Percentiles rank a stretch among this genome's conserved stretches.
phyloP scores from a whole-genome alignment of 345 rosid species.

The Eucalyptus tenuipes region DNA sequence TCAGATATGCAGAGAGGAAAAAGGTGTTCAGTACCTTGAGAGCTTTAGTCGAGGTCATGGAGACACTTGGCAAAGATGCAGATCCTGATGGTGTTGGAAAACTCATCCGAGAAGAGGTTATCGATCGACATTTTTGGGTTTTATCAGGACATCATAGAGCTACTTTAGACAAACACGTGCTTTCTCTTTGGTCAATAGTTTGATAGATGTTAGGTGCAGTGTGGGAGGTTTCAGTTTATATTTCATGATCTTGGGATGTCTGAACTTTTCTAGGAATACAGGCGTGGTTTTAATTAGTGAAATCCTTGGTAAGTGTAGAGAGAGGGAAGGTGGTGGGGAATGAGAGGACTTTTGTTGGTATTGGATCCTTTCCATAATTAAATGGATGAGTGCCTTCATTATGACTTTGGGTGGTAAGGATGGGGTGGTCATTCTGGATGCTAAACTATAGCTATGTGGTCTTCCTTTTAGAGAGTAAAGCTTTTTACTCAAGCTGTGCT shows the following conservation, averaged over 20 bases:
- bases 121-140: not conserved
- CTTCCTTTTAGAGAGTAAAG: not conserved
- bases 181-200: not conserved
- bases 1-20: slow-evolving; percentile 45
- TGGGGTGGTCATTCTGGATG: not conserved
- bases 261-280: not conserved
- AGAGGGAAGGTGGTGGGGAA: not conserved
- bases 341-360: not conserved
- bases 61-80: slow-evolving; percentile 77
- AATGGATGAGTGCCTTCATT: too few relatives aligned
- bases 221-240: not conserved
- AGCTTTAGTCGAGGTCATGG: slow-evolving; percentile 89
- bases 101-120: slow-evolving; percentile 78
- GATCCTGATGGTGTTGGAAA: slow-evolving; percentile 87
- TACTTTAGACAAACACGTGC: not conserved
- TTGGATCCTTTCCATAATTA: not conserved
- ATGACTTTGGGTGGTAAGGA: not conserved
- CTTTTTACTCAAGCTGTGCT: not conserved
- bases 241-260: not conserved
- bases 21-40: slow-evolving; percentile 75
- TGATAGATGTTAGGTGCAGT: not conserved
- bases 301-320: not conserved
- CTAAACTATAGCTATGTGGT: not conserved
- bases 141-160: not conserved
- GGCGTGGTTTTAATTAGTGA: not conserved